Conservation (phyloP, 768 basidiomycete genomes). For the Boletus bicolor region DNA sequence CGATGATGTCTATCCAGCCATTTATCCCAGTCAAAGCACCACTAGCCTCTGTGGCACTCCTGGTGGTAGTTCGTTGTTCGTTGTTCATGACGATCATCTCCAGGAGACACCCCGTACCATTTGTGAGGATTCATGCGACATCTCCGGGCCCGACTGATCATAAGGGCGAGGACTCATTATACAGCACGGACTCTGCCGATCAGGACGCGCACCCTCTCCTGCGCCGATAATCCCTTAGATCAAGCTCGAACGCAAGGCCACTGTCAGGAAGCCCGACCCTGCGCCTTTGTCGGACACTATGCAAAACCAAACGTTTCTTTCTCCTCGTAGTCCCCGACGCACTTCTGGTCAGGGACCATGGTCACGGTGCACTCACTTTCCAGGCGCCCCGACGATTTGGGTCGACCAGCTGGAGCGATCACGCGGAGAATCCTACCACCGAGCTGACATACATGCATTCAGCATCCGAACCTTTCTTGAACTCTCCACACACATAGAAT, state of each 20-base stretch:
- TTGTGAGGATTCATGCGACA: neutral
- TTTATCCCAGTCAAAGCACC: constrained; percentile 3
- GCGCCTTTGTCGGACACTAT: neutral
- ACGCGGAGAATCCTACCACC: neutral
- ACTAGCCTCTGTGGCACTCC: neutral
- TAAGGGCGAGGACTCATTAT: constrained; percentile 21
- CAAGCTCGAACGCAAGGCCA: constrained; percentile 27
- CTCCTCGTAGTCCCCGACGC: constrained; percentile 8
- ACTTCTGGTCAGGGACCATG: neutral
- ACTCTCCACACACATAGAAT: neutral
- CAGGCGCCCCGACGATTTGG: neutral
- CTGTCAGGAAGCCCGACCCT: constrained; percentile 13
- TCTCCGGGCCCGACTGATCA: neutral
- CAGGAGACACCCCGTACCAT: neutral
- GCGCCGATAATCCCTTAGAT: constrained; percentile 16
- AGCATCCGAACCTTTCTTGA: constrained; percentile 10
- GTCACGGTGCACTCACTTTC: neutral
- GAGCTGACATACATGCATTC: neutral
- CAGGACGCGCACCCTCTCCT: constrained; percentile 20
- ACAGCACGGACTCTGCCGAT: constrained; percentile 27
- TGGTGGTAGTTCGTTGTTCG: neutral
- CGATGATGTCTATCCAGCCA: neutral
- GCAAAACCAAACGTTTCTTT: constrained; percentile 13
- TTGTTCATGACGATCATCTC: neutral
- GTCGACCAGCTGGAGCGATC: neutral